Percentiles rank a stretch among this genome's conserved stretches.
Evolutionary conservation across 176 grass and related monocot genomes (phyloP).

Genomic region (Chloris gayana): DNA sequence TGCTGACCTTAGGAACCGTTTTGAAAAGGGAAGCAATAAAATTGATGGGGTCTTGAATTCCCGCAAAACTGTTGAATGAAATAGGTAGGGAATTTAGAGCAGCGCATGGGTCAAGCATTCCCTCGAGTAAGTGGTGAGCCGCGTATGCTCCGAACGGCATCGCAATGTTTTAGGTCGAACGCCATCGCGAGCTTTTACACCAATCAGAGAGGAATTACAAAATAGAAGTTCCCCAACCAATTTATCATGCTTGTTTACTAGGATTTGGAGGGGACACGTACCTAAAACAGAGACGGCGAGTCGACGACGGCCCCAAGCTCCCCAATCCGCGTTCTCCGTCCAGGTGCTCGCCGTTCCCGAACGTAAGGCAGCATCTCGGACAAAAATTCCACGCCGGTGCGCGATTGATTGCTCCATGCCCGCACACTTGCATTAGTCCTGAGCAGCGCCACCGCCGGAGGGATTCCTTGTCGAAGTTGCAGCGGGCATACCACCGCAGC

Average conservation of each 20-base stretch:
- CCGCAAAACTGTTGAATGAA: background rate
- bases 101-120: constrained; percentile 1
- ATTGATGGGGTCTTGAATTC: background rate
- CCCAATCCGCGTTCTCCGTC: too few species aligned
- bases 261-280: background rate
- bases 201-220: background rate
- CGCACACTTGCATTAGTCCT: background rate
- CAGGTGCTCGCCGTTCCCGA: background rate
- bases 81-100: background rate
- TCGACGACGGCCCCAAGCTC: too few species aligned
- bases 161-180: background rate
- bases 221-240: background rate
- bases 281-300: background rate
- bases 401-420: background rate
- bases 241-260: background rate
- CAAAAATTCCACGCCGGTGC: background rate
- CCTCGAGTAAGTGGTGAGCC: constrained; percentile 19
- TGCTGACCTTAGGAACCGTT: background rate
- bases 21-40: background rate
- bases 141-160: background rate
- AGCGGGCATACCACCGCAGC: background rate
- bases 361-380: too few species aligned
- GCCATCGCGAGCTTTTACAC: background rate
- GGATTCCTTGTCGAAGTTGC: background rate
- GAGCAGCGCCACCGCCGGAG: background rate